A percentile compares a stretch with the other conserved stretches of the same genome.
These are phyloP conservation scores for Calonectria fujianensis DNA, from an alignment of 2,329 filamentous ascomycete genomes.

Conservation along the genomic window DNA sequence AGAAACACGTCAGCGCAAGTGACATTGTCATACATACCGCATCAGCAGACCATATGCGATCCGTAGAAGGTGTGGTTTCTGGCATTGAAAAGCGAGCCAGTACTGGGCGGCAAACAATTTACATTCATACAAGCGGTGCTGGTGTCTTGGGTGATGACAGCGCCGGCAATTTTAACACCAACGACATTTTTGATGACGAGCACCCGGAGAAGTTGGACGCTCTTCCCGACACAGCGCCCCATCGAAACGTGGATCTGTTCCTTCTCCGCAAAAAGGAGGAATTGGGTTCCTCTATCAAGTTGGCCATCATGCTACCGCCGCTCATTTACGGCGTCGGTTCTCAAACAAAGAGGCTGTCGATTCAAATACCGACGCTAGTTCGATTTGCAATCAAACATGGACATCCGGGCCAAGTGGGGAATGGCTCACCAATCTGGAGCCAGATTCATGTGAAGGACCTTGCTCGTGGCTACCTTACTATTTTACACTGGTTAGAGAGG, in stretches of 20 bases:
- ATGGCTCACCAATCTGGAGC: neutral
- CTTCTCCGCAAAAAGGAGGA: neutral
- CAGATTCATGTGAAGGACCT: conserved; percentile 17
- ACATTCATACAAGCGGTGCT: conserved; percentile 20
- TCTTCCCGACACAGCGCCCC: conserved; percentile 7
- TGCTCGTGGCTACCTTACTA: neutral
- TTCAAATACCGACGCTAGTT: conserved; percentile 1
- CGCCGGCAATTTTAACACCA: neutral
- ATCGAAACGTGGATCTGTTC: conserved; percentile 5
- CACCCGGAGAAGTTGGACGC: conserved; percentile 3
- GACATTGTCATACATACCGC: conserved; percentile 24
- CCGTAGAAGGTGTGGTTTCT: neutral
- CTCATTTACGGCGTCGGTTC: conserved; percentile 15
- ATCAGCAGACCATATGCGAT: neutral
- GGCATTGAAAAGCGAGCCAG: neutral
- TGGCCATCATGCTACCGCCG: neutral
- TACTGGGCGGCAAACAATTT: neutral
- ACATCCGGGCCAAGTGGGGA: neutral
- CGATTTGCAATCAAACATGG: conserved; percentile 1
- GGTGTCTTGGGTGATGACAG: neutral
- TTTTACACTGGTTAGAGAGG: conserved; percentile 12
- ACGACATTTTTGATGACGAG: conserved; percentile 6
- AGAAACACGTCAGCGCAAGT: neutral
- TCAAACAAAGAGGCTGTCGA: neutral
- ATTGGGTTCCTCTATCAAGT: neutral